Evolutionary conservation across 1,284 basidiomycete species (phyloP).

Genomic region (Puccinia coronata): DNA sequence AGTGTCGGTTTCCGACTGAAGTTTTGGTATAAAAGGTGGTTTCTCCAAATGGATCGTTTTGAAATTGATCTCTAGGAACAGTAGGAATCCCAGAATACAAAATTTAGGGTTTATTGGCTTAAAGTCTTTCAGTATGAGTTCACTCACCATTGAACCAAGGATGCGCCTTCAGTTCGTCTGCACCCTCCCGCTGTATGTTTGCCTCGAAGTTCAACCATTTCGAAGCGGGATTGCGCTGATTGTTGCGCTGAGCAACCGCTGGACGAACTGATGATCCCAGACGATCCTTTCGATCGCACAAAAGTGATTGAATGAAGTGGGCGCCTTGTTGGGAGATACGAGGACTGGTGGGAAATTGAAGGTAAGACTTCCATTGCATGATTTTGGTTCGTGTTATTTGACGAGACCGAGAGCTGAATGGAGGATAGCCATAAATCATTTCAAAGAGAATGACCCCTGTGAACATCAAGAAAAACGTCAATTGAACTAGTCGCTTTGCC

Average conservation of each 20-base stretch:
- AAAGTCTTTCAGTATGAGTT: neutral
- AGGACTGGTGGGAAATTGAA: conserved; percentile 82
- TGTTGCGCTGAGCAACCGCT: conserved; percentile 15
- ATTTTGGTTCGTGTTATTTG: conserved; percentile 57
- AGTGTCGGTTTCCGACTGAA: conserved; percentile 77
- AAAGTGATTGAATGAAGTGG: conserved; percentile 78
- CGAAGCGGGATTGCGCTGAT: conserved; percentile 30
- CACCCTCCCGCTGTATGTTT: conserved; percentile 17
- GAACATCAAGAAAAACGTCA: conserved; percentile 50
- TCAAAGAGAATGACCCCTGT: conserved; percentile 53
- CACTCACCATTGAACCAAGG: conserved; percentile 73
- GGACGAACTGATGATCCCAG: conserved; percentile 65
- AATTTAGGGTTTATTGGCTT: neutral
- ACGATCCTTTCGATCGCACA: conserved; percentile 92
- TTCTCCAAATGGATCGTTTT: conserved; percentile 73
- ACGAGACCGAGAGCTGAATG: conserved; percentile 61
- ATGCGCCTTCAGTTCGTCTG: conserved; percentile 66
- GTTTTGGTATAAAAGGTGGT: conserved; percentile 83
- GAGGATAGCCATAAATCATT: conserved; percentile 72
- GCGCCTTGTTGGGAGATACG: conserved; percentile 80
- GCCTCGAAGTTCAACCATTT: conserved; percentile 4
- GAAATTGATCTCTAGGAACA: conserved; percentile 69
- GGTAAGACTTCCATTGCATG: conserved; percentile 82
- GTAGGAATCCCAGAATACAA: neutral
- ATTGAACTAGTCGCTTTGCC: neutral